phyloP scores from a whole-genome alignment of 106 monocot species.

The Gastrodia elata region DNA sequence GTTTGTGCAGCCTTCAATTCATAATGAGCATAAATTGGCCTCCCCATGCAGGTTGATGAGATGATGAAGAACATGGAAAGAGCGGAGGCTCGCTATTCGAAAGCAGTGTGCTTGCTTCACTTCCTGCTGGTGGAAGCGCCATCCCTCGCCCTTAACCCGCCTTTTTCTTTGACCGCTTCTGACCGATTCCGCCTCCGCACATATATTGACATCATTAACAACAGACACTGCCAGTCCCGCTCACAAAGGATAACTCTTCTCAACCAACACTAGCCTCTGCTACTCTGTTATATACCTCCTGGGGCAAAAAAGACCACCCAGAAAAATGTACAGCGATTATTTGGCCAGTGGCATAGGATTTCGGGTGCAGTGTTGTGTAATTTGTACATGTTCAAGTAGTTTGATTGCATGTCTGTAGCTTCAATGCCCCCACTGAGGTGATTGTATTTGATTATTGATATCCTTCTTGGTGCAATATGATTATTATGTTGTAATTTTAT shows the following conservation, averaged over 20 bases:
- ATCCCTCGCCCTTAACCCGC: slow-evolving; percentile 48
- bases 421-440: no score
- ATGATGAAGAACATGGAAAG: slow-evolving; percentile 57
- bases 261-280: neutral
- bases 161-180: slow-evolving; percentile 47
- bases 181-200: slow-evolving; percentile 39
- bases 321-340: neutral
- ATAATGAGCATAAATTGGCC: no score
- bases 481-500: no score
- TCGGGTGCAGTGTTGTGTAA: neutral
- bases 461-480: no score
- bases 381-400: neutral
- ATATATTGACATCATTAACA: slow-evolving; percentile 67
- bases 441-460: no score
- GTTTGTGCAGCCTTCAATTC: no score
- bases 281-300: neutral
- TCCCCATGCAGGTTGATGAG: slow-evolving; percentile 62
- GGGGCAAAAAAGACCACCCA: neutral
- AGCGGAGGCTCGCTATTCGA: slow-evolving; percentile 46
- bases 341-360: neutral
- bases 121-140: slow-evolving; percentile 82
- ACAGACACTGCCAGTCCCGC: slow-evolving; percentile 48
- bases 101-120: slow-evolving; percentile 36
- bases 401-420: no score
- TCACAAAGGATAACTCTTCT: slow-evolving; percentile 39